phyloP scores from a whole-genome alignment of 2,329 filamentous ascomycete genomes.

The Tolypocladium endophyticum region DNA sequence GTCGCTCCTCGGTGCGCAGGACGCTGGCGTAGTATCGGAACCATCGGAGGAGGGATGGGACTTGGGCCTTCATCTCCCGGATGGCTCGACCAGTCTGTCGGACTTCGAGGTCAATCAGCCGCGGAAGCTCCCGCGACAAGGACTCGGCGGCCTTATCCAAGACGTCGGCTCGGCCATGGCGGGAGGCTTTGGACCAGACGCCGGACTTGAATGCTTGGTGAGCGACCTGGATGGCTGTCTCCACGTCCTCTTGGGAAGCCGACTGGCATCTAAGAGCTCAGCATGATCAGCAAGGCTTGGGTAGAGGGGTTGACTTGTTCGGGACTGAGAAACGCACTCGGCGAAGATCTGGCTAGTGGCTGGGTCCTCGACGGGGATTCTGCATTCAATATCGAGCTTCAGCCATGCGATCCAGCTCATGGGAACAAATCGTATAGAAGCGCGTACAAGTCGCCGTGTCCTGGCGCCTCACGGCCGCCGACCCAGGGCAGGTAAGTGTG shows the following conservation, averaged over 20 bases:
- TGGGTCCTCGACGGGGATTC: slow-evolving; percentile 43
- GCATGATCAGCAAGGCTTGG: not conserved
- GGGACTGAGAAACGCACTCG: slow-evolving; percentile 21
- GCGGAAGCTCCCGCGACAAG: slow-evolving; percentile 38
- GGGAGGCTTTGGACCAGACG: slow-evolving; percentile 51
- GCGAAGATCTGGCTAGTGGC: slow-evolving; percentile 41
- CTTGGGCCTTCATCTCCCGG: slow-evolving; percentile 61
- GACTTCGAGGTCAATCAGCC: slow-evolving; percentile 53
- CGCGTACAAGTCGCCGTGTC: slow-evolving; percentile 2
- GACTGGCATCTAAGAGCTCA: slow-evolving; percentile 13
- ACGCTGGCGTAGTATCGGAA: slow-evolving; percentile 61
- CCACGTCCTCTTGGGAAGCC: slow-evolving; percentile 17
- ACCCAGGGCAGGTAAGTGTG: slow-evolving; percentile 4
- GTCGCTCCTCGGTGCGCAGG: slow-evolving; percentile 55
- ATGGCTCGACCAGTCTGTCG: slow-evolving; percentile 57
- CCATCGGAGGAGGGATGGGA: slow-evolving; percentile 56
- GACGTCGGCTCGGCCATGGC: slow-evolving; percentile 49
- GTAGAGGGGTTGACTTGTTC: not conserved
- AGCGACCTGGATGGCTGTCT: slow-evolving; percentile 29
- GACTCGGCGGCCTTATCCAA: slow-evolving; percentile 49
- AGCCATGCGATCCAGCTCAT: not conserved
- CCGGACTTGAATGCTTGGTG: slow-evolving; percentile 56
- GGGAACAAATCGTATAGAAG: not conserved
- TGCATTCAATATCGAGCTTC: slow-evolving; percentile 12
- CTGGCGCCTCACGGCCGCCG: slow-evolving; percentile 1